Evolutionary conservation across 495 filamentous ascomycete genomes (phyloP), one percentile per base, ranked within the genome.

Genomic region (Penicillium dipodomyicola): DNA sequence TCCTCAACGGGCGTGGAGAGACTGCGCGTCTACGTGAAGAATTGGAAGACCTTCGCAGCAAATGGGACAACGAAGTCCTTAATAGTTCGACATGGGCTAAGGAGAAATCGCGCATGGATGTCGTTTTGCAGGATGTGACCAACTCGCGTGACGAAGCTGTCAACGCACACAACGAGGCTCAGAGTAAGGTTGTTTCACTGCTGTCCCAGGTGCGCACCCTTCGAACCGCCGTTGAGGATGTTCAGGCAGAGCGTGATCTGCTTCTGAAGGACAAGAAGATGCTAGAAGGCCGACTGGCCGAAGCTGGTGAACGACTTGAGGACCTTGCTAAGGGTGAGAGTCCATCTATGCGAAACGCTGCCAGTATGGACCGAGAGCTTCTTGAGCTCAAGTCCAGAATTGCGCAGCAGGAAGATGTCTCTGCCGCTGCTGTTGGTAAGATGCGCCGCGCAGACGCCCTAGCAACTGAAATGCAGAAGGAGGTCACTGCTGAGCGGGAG

Each of bases 31-130:
- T 98, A 45, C 85, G 95, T 5, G 94, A 97, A 65, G 94, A 98
- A 68, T 82, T 97, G 15, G 94, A 98, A 60, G 91, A 96, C 60
- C 85, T 97, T 20, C 87, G 94, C 48, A 91, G 87, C 57, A 97
- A 97, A 69, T 98, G 95, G 95, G 95, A 98, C 67, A 89, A 98
- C 64, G 94, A 98, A 72, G 92, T 97, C 19, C 85, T 98, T 64
- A 98, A 98, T 67, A 93, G 89, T 71, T 95, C 91, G 0, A 94
- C 94, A 1, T 98, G 94, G 94, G 91, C 92, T 32, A 98, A 98
- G 76, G 94, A 98, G 76, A 98, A 98, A 75, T 79, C 90, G 4
- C 85, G 94, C 7, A 80, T 98, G 55, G 95, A 97, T 63, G 85
- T 91, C 41, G 95, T 91, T 14, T 80, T 98, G 45, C 87, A 95